Conservation (phyloP, 2,329 filamentous ascomycete genomes). For the Ploettnerulaceae sp. region DNA sequence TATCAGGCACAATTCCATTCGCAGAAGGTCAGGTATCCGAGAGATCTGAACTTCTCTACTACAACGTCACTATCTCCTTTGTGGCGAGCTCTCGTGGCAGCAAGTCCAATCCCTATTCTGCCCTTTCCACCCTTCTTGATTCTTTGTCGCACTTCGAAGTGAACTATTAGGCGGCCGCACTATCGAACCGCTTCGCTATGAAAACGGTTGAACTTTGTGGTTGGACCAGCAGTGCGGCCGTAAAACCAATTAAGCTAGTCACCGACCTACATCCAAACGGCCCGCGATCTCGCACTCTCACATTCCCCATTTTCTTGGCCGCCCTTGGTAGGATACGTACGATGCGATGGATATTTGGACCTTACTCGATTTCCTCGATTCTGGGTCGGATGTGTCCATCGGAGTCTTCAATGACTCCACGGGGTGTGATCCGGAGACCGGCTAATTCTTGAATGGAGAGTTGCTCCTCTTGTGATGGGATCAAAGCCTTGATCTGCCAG, state of each 20-base stretch:
- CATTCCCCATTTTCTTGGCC: neutral
- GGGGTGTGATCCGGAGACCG: slow-evolving; percentile 41
- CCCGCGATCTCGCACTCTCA: too few species aligned
- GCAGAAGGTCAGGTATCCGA: neutral
- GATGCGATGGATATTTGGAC: neutral
- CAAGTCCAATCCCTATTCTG: neutral
- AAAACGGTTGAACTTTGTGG: too few species aligned
- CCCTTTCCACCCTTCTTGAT: too few species aligned
- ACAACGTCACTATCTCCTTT: neutral
- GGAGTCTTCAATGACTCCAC: slow-evolving; percentile 7
- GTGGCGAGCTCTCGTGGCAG: neutral
- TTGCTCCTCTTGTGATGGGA: slow-evolving; percentile 18
- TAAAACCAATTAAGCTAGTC: too few species aligned
- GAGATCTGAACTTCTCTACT: neutral
- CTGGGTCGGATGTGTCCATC: slow-evolving; percentile 34
- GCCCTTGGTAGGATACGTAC: neutral
- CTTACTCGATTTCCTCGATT: slow-evolving; percentile 60
- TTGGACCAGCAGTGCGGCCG: too few species aligned
- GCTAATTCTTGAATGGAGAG: slow-evolving; percentile 36
- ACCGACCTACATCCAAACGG: too few species aligned
- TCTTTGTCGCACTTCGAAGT: neutral
- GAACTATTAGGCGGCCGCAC: too few species aligned
- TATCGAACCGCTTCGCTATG: neutral
- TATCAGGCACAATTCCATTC: too few species aligned
- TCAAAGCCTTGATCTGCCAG: slow-evolving; percentile 49